These are phyloP conservation scores for Zangia roseola DNA, from an alignment of 768 basidiomycete species.

Conservation along the genomic window DNA sequence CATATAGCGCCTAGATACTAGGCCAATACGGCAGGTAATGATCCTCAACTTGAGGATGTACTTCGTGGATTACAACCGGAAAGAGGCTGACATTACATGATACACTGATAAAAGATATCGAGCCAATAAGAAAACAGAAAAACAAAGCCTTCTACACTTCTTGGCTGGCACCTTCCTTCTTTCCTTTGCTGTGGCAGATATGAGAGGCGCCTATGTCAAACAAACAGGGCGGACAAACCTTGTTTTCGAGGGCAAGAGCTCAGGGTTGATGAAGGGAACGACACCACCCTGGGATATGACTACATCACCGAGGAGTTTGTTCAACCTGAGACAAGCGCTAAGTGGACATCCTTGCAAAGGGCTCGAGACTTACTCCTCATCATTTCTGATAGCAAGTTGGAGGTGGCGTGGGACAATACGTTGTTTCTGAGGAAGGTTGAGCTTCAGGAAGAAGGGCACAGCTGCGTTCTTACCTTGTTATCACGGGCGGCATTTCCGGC, in stretches of 20 bases:
- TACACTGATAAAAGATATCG: constrained; percentile 32
- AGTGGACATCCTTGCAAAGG: background rate
- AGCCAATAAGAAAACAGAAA: constrained; percentile 18
- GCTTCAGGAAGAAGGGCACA: background rate
- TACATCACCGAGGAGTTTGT: constrained; percentile 80
- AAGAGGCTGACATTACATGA: constrained; percentile 21
- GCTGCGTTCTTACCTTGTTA: constrained; percentile 27
- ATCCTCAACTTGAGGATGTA: constrained; percentile 2
- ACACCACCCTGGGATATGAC: constrained; percentile 93
- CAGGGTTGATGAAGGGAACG: constrained; percentile 63
- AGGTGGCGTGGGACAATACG: constrained; percentile 94
- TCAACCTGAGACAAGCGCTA: constrained; percentile 43
- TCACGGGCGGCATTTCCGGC: constrained; percentile 73
- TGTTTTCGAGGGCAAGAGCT: constrained; percentile 32
- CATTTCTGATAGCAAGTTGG: constrained; percentile 90
- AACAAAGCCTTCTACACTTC: constrained; percentile 24
- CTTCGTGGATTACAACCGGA: constrained; percentile 15
- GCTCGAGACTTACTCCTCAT: constrained; percentile 62
- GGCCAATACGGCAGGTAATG: too few species aligned
- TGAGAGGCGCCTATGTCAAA: constrained; percentile 1
- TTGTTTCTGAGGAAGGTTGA: constrained; percentile 54
- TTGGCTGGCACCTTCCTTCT: constrained; percentile 34
- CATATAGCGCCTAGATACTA: too few species aligned
- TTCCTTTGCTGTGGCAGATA: constrained; percentile 28
- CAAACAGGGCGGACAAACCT: constrained; percentile 17